phyloP scores from a whole-genome alignment of 495 filamentous ascomycete genomes.

The Lasiosphaeris hirsuta region DNA sequence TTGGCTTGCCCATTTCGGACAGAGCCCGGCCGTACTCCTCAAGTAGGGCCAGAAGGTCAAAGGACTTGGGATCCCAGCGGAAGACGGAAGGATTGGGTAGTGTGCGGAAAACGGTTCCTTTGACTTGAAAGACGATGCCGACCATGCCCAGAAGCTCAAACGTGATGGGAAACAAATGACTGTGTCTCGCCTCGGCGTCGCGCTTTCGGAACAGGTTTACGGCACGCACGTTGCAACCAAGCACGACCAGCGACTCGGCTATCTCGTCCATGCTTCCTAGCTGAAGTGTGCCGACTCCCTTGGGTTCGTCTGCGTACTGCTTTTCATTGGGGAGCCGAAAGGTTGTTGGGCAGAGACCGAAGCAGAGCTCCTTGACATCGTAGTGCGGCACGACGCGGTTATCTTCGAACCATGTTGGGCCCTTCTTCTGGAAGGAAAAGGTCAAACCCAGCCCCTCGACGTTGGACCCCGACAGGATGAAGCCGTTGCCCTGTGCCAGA shows the following conservation, averaged over 20 bases:
- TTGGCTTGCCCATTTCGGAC: not conserved
- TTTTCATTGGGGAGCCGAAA: slow-evolving; percentile 28
- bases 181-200: slow-evolving; percentile 23
- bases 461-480: slow-evolving; percentile 34
- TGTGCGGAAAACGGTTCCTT: slow-evolving; percentile 34
- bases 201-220: slow-evolving; percentile 29
- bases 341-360: slow-evolving; percentile 41
- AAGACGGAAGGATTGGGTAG: slow-evolving; percentile 43
- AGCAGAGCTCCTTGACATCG: slow-evolving; percentile 40
- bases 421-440: slow-evolving; percentile 37
- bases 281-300: slow-evolving; percentile 25
- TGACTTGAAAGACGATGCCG: slow-evolving; percentile 31
- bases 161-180: slow-evolving; percentile 40
- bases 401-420: slow-evolving; percentile 33
- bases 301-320: slow-evolving; percentile 19
- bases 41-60: slow-evolving; percentile 27
- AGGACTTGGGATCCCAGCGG: slow-evolving; percentile 32
- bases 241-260: slow-evolving; percentile 34
- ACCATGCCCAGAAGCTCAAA: slow-evolving; percentile 47
- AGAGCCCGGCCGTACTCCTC: slow-evolving; percentile 20
- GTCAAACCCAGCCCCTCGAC: slow-evolving; percentile 37
- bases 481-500: slow-evolving; percentile 43
- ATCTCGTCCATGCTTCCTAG: slow-evolving; percentile 35
- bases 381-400: slow-evolving; percentile 36
- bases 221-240: slow-evolving; percentile 36